Evolutionary conservation across 2,329 filamentous ascomycete genomes (phyloP), one percentile per base, ranked within the genome.

Genomic region (Nigrospora oryzae): DNA sequence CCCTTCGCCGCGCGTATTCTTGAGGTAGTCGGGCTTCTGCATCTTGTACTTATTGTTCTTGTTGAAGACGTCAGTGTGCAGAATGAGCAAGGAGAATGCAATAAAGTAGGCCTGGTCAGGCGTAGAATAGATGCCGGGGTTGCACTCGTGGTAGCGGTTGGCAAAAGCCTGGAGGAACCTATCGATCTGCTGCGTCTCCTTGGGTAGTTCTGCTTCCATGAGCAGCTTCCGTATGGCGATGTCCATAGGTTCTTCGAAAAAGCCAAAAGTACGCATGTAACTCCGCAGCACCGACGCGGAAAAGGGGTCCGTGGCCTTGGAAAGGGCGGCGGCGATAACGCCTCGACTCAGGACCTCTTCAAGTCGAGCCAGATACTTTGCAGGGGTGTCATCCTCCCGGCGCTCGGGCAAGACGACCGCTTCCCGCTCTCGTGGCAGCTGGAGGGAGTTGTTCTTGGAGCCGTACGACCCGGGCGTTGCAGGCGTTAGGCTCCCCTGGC

Each of bases 31-130:
- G 1, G 77, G 69, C 60, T 95, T 94, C 59, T 95, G 89, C 93
- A 98, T 98, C 66, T 98, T 98, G 63, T 93, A 80, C 68, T 97
- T 97, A 69, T 97, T 97, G 70, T 97, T 98, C 67, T 95, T 95
- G 73, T 98, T 98, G 79, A 97, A 97, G n/a, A 95, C 88, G 60
- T 98, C 93, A 0, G 93, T 97, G 57, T 98, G 93, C 32, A 98
- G 73, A 54, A 98, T 96, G 48, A 98, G 78, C 46, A 98, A 81
- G 2, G 91, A 97, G 61, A 98, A 98, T 14, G 91, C 89, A 51
- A 97, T 91, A 57, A 97, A 95, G 63, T 97, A 96, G n/a, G 93
- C 90, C 66, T 96, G 89, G 58, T 97, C 93, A 55, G 89, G 81
- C 32, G 83, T 84, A 19, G 85, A 78, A 65, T 95, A 98, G 48